These are phyloP conservation scores for Candida sanyaensis DNA, from an alignment of 1,139 yeast genomes.

Conservation along the genomic window DNA sequence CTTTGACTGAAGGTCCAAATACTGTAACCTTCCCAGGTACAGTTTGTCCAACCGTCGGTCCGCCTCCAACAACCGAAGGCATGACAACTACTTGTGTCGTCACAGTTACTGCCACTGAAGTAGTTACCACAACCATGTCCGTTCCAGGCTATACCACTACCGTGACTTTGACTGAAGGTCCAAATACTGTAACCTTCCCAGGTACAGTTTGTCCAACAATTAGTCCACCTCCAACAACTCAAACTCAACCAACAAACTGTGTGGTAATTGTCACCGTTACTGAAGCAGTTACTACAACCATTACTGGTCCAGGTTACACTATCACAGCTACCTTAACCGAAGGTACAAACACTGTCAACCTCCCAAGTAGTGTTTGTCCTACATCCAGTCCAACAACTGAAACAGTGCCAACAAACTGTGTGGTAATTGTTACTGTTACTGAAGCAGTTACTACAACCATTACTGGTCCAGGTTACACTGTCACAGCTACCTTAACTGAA, in stretches of 20 bases:
- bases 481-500: neutral
- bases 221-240: no score
- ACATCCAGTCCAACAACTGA: slow-evolving; percentile 1
- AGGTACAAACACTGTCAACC: slow-evolving; percentile 1
- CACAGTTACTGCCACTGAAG: neutral
- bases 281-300: neutral
- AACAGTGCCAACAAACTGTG: neutral
- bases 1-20: slow-evolving; percentile 1
- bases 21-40: slow-evolving; percentile 1
- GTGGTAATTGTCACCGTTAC: neutral
- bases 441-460: neutral
- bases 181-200: slow-evolving; percentile 2
- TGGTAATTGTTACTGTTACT: neutral
- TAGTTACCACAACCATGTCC: neutral
- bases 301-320: slow-evolving; percentile 4
- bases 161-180: neutral
- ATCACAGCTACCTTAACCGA: neutral
- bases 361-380: neutral
- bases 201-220: neutral
- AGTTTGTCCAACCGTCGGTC: neutral
- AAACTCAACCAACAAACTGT: neutral
- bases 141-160: neutral
- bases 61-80: neutral
- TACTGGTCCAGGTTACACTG: slow-evolving; percentile 3
- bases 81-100: neutral